Evolutionary conservation across 2,329 filamentous ascomycete species (phyloP).

Genomic region (Cordyceps farinosa): DNA sequence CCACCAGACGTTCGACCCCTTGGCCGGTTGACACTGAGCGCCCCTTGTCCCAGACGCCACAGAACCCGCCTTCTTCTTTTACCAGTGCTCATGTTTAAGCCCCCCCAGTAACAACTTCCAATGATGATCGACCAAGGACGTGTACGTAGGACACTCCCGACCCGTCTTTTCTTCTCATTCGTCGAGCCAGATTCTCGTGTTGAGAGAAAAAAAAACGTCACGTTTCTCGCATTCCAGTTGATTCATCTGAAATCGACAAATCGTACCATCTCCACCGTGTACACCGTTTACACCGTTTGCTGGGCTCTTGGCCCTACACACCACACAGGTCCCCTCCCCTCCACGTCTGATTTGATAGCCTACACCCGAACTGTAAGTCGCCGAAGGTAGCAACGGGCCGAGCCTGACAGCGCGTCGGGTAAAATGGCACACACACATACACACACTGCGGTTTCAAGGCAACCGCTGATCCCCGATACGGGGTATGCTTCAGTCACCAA

Average conservation of each 20-base stretch:
- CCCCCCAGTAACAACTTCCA: not conserved
- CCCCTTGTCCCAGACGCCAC: too few relatives aligned
- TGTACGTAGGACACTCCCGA: too few relatives aligned
- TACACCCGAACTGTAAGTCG: too few relatives aligned
- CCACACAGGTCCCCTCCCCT: too few relatives aligned
- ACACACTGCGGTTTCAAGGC: not conserved
- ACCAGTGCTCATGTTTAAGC: too few relatives aligned
- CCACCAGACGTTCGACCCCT: too few relatives aligned
- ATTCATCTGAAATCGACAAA: slow-evolving; percentile 5
- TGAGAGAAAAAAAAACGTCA: too few relatives aligned
- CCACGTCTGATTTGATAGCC: too few relatives aligned
- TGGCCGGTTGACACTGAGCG: too few relatives aligned
- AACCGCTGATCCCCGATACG: not conserved
- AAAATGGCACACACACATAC: not conserved
- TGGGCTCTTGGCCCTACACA: too few relatives aligned
- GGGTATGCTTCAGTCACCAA: not conserved
- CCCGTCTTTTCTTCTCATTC: not conserved
- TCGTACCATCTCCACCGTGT: not conserved
- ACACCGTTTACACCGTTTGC: not conserved
- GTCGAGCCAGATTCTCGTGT: not conserved
- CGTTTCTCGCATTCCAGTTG: not conserved
- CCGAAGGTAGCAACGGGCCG: not conserved
- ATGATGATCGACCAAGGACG: not conserved
- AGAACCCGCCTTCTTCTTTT: too few relatives aligned
- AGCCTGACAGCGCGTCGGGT: not conserved